These are phyloP conservation scores for Fusarium sp. DNA, from an alignment of 2,329 filamentous ascomycete species.

Conservation along the genomic window DNA sequence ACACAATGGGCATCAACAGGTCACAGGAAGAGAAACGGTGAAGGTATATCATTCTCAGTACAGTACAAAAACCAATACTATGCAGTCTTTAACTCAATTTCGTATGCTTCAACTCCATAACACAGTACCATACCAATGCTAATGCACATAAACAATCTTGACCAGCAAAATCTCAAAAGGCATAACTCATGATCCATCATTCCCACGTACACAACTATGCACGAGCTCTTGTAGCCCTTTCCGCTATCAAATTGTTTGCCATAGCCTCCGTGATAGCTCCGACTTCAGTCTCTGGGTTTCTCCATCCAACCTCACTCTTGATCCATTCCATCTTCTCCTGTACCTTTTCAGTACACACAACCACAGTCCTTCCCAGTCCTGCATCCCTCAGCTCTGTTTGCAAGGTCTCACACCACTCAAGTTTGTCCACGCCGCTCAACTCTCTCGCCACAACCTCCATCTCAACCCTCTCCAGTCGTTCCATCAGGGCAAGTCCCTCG, in stretches of 20 bases:
- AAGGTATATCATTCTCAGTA: neutral
- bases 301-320: conserved; percentile 28
- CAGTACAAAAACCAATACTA: neutral
- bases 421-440: conserved; percentile 45
- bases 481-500: conserved; percentile 45
- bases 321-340: conserved; percentile 40
- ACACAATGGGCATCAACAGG: neutral
- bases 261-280: neutral
- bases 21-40: neutral
- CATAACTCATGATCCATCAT: neutral
- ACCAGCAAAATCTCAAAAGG: neutral
- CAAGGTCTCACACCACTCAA: conserved; percentile 48
- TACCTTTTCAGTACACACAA: conserved; percentile 40
- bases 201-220: neutral
- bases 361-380: conserved; percentile 18
- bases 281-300: conserved; percentile 4
- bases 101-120: neutral
- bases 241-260: neutral
- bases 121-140: neutral
- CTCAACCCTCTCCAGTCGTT: conserved; percentile 48
- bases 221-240: neutral
- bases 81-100: neutral
- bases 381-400: conserved; percentile 40
- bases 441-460: conserved; percentile 49
- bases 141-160: neutral